Percentiles rank a stretch among this genome's conserved stretches.
phyloP scores from a whole-genome alignment of 2,329 filamentous ascomycete species.

The Pseudocercospora fuligena region DNA sequence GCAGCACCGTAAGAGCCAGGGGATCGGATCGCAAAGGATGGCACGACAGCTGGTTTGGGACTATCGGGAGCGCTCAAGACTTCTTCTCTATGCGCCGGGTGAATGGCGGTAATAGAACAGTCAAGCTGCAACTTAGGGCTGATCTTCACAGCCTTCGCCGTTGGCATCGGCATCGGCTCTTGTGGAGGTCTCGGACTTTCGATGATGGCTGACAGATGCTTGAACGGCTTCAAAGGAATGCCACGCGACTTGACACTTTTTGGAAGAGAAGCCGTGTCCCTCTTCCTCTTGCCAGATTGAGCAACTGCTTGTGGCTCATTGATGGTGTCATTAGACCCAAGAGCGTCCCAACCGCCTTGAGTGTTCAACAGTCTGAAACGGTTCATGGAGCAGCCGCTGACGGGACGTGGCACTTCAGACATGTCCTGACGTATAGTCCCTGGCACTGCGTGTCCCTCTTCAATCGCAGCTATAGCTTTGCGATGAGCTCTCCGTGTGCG shows the following conservation, averaged over 20 bases:
- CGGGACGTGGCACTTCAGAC: conserved; percentile 29
- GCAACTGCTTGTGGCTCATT: conserved; percentile 25
- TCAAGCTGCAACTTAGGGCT: not conserved
- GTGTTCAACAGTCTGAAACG: conserved; percentile 31
- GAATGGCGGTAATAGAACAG: not conserved
- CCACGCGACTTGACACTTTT: conserved; percentile 29
- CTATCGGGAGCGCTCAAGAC: conserved; percentile 36
- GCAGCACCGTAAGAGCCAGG: conserved; percentile 33
- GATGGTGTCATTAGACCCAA: conserved; percentile 47
- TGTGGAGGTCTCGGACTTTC: conserved; percentile 38
- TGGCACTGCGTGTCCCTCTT: conserved; percentile 27
- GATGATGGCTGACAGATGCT: conserved; percentile 46
- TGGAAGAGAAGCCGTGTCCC: conserved; percentile 31
- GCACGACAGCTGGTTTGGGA: conserved; percentile 33
- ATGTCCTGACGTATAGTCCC: conserved; percentile 23
- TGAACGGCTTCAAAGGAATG: conserved; percentile 32
- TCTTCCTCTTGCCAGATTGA: conserved; percentile 27
- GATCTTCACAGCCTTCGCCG: not conserved
- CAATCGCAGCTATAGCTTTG: conserved; percentile 33
- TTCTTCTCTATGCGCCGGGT: not conserved
- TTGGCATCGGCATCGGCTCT: conserved; percentile 11
- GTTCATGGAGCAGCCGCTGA: conserved; percentile 26
- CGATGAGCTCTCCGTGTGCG: conserved; percentile 27
- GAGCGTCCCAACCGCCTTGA: conserved; percentile 47
- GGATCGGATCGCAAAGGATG: conserved; percentile 37